Evolutionary conservation across 371 early-diverging fungal genomes (phyloP).

Genomic region (Capillidium rhysosporum): DNA sequence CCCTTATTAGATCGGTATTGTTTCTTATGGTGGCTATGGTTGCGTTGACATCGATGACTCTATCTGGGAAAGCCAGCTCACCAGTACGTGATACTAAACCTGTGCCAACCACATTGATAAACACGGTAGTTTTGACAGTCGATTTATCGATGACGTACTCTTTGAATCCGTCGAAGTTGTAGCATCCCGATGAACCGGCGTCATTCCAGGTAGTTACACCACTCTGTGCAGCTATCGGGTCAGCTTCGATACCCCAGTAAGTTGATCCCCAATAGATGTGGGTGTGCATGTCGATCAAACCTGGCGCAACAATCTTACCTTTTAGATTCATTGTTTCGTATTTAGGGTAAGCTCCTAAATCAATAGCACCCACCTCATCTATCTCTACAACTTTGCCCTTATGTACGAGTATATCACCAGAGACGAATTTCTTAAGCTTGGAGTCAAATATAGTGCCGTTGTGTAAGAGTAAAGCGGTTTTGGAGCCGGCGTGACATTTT

Average conservation of each 20-base stretch:
- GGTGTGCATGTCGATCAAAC: constrained; percentile 13
- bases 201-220: constrained; percentile 14
- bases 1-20: constrained; percentile 10
- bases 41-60: constrained; percentile 9
- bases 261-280: constrained; percentile 13
- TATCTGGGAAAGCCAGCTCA: constrained; percentile 7
- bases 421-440: neutral
- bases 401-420: neutral
- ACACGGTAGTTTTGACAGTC: constrained; percentile 6
- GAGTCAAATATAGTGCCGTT: neutral
- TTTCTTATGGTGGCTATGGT: constrained; percentile 7
- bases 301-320: constrained; percentile 10
- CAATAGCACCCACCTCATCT: neutral
- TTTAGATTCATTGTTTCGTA: constrained; percentile 6
- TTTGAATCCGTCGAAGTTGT: constrained; percentile 10
- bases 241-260: constrained; percentile 14
- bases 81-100: constrained; percentile 10
- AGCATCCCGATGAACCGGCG: constrained; percentile 12
- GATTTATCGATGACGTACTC: constrained; percentile 8
- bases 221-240: constrained; percentile 9
- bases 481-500: too few species aligned
- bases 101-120: constrained; percentile 9
- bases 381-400: neutral
- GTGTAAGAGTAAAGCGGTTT: too few species aligned
- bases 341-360: neutral